phyloP scores from a whole-genome alignment of 352 stramenopile genomes.

The Globisporangium heterothallicum region DNA sequence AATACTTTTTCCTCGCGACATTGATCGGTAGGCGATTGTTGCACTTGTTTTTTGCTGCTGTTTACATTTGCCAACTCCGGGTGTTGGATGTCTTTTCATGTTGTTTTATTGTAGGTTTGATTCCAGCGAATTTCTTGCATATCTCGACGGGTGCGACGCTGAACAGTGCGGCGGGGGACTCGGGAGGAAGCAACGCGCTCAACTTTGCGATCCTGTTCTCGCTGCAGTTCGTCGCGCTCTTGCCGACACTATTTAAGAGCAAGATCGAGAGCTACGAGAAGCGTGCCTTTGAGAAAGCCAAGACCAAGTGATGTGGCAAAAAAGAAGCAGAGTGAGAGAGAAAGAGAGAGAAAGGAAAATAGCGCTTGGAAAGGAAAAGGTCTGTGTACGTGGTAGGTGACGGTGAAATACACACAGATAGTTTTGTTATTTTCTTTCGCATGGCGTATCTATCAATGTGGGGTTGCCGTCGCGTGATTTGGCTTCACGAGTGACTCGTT shows the following conservation, averaged over 20 bases:
- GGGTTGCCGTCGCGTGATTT: no score
- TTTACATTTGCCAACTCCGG: background rate
- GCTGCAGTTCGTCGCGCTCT: slow-evolving; percentile 78
- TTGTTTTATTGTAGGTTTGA: slow-evolving; percentile 25
- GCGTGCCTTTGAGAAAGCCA: slow-evolving; percentile 61
- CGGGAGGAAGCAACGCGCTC: slow-evolving; percentile 54
- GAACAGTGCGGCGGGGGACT: slow-evolving; percentile 50
- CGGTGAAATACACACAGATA: background rate
- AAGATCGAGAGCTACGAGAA: slow-evolving; percentile 85
- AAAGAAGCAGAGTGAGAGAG: background rate
- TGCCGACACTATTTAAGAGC: slow-evolving; percentile 83
- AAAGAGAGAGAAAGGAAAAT: background rate
- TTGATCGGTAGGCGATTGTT: slow-evolving; percentile 50
- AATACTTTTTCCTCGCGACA: slow-evolving; percentile 82
- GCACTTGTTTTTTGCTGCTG: no score
- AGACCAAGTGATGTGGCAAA: slow-evolving; percentile 18
- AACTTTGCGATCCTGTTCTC: slow-evolving; percentile 82
- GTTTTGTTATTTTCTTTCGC: background rate
- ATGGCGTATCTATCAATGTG: no score
- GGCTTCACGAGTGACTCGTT: no score
- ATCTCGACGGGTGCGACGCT: slow-evolving; percentile 81
- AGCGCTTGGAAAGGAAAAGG: background rate
- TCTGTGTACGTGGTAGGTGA: background rate
- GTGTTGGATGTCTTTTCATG: background rate
- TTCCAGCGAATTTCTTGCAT: slow-evolving; percentile 82